Percentiles rank a stretch among this genome's conserved stretches.
Conservation (phyloP, 176 grass and related monocot genomes). For the Avena atlantica region DNA sequence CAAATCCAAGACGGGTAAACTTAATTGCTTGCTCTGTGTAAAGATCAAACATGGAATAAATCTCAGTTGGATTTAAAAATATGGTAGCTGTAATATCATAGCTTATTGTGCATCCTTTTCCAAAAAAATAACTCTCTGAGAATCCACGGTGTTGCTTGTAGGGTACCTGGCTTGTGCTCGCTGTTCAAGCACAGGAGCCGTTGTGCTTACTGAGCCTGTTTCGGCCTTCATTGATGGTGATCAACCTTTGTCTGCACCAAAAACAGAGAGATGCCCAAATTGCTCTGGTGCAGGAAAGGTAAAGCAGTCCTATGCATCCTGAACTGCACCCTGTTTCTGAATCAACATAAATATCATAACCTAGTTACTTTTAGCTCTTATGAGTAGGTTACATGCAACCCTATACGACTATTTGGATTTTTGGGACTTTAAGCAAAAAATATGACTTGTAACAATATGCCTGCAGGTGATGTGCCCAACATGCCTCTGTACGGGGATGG, state of each 20-base stretch:
- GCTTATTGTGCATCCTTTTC: background rate
- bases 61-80: background rate
- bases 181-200: slow-evolving; percentile 87
- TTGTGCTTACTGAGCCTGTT: slow-evolving; percentile 78
- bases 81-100: slow-evolving; percentile 17
- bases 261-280: slow-evolving; percentile 88
- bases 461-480: slow-evolving; percentile 99
- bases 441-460: slow-evolving; percentile 1
- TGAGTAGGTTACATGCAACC: background rate
- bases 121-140: background rate
- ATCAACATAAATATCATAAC: background rate
- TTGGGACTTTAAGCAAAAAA: background rate
- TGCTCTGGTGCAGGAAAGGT: slow-evolving; percentile 99
- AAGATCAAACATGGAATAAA: slow-evolving; percentile 9
- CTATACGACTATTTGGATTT: background rate
- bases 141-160: slow-evolving; percentile 46
- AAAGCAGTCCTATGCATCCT: background rate
- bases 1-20: background rate
- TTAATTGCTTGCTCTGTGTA: background rate
- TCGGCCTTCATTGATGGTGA: slow-evolving; percentile 56
- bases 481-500: slow-evolving; percentile 99
- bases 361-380: slow-evolving; percentile 2
- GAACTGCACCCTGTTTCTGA: background rate
- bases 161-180: slow-evolving; percentile 96
- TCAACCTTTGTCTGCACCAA: slow-evolving; percentile 72